Evolutionary conservation across 108 stramenopile genomes (phyloP).

Genomic region (Skeletonema grethae): DNA sequence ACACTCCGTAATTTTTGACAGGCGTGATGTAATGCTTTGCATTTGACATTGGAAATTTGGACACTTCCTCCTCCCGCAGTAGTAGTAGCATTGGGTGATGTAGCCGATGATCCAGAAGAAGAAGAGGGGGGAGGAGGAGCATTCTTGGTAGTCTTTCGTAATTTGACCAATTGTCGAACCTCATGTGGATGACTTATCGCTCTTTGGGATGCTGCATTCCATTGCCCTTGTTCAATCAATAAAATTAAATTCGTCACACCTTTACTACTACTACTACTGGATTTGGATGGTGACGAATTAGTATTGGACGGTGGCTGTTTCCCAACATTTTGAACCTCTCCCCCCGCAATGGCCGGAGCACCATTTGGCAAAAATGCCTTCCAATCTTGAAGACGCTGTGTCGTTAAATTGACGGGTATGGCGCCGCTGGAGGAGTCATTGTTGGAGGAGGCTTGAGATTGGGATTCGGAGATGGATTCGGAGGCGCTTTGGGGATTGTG

Average conservation of each 20-base stretch:
- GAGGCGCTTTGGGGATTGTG: slow-evolving; percentile 6
- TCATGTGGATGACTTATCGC: slow-evolving; percentile 41
- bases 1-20: slow-evolving; percentile 84
- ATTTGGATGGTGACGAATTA: too few relatives aligned
- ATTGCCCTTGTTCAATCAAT: slow-evolving; percentile 42
- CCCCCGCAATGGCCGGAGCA: neutral
- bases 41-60: slow-evolving; percentile 69
- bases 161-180: slow-evolving; percentile 45
- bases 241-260: slow-evolving; percentile 43
- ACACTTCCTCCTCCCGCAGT: slow-evolving; percentile 10
- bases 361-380: slow-evolving; percentile 7
- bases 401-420: slow-evolving; percentile 26
- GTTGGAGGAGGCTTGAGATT: slow-evolving; percentile 6
- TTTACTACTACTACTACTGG: too few relatives aligned
- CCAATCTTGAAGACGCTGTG: slow-evolving; percentile 36
- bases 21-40: slow-evolving; percentile 83
- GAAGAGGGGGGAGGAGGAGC: neutral
- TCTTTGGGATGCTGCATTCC: slow-evolving; percentile 34
- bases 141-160: slow-evolving; percentile 43
- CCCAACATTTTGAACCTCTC: neutral
- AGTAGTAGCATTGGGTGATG: too few relatives aligned
- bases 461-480: slow-evolving; percentile 8
- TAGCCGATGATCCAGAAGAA: too few relatives aligned
- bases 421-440: neutral
- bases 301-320: neutral